These are phyloP conservation scores for Kregervanrija fluxuum DNA, from an alignment of 805 yeast genomes.

Conservation along the genomic window DNA sequence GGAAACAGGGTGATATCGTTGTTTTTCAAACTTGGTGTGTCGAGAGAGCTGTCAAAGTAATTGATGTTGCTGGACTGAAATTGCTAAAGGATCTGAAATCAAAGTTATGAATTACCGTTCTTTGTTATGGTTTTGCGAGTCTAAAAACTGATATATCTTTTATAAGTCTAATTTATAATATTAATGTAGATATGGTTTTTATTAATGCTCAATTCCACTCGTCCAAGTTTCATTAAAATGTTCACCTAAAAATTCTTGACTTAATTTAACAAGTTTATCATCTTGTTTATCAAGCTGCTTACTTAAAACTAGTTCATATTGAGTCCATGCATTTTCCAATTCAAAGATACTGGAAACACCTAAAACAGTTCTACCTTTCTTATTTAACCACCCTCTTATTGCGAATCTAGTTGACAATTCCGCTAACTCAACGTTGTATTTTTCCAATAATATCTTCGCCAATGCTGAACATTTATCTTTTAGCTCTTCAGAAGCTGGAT, in stretches of 20 bases:
- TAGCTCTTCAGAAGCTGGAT: constrained; percentile 65
- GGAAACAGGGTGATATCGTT: constrained; percentile 69
- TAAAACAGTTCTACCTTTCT: constrained; percentile 57
- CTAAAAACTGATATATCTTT: not conserved
- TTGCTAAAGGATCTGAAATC: constrained; percentile 6
- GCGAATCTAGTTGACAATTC: constrained; percentile 78
- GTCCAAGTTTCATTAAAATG: constrained; percentile 65
- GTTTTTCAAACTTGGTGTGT: constrained; percentile 77
- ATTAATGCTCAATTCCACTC: constrained; percentile 25
- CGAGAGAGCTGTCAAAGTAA: constrained; percentile 71
- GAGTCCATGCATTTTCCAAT: constrained; percentile 51
- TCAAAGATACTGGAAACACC: constrained; percentile 69
- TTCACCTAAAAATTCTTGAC: constrained; percentile 39
- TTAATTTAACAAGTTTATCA: constrained; percentile 32
- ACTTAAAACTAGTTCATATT: constrained; percentile 42
- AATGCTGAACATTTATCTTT: constrained; percentile 43
- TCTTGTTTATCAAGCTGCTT: constrained; percentile 36
- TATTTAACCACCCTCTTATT: constrained; percentile 45
- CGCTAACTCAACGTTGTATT: constrained; percentile 58
- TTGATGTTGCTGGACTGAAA: constrained; percentile 82
- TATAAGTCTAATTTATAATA: not conserved
- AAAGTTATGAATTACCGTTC: constrained; percentile 3
- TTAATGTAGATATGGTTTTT: not conserved
- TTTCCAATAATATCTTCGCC: constrained; percentile 30
- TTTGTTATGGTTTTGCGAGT: constrained; percentile 2